Base-by-base conservation (phyloP, 805 yeast species). In the Ogataea kodamae region DNA sequence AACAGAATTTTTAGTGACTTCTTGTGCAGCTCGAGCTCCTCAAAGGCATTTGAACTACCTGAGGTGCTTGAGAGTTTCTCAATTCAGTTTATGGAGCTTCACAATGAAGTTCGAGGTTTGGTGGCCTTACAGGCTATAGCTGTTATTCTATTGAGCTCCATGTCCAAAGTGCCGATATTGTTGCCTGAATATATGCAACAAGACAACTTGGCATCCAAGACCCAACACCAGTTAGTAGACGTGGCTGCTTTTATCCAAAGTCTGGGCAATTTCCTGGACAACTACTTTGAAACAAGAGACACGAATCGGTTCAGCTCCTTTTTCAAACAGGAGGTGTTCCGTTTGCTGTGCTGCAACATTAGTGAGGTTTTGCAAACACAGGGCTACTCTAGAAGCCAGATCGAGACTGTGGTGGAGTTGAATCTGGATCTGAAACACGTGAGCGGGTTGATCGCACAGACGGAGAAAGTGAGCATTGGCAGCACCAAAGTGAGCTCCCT, bases 31-130 rank as follows among this genome's bases (percentile, higher is more conserved):
- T 28, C 39, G 28, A 40, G 20, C 29, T 22, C 39, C 1, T 25
- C 43, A 8, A 44, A 48, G 21, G 5, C 12, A 12, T 40, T 37
- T 22, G 49, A 44, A 17, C 33, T 44, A 19, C 53, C 53, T 4
- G 53, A 48, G 28, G 41, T 36, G 9, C 34, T 48, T 22, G 46
- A 43, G n/a, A 36, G 37, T 6, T 36, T 46, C 11, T 36, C 42
- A 9, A 38, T 39, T 5, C 48, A 42, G 31, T 9, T 46, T 4
- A 5, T 35, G 28, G 44, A 42, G 8, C 22, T 48, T 26, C 30
- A 39, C 25, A 38, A 30, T 12, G 33, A 29, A 18, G 40, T 42
- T 3, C 34, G 39, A 9, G 18, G 37, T 9, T 15, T 43, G 23
- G 34, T 43, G 5, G 22, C 49, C 3, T 18, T 45, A 12, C 53